These are phyloP conservation scores for Nemania sp. DNA, from an alignment of 2,329 filamentous ascomycete genomes.

Conservation along the genomic window DNA sequence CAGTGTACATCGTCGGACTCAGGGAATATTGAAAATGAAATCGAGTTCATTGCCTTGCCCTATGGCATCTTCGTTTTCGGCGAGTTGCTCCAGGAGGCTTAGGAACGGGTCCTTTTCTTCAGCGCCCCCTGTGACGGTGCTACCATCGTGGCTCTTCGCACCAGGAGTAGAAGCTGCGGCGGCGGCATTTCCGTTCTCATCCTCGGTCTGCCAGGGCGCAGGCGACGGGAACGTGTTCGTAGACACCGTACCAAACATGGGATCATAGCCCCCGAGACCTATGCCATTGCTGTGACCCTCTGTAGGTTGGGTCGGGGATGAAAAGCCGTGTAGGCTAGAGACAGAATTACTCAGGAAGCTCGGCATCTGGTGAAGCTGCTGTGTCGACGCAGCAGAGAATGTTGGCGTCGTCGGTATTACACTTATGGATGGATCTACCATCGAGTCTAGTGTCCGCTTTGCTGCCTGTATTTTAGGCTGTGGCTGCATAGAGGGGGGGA, in stretches of 20 bases:
- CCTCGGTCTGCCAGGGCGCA: constrained; percentile 54
- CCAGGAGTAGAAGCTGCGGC: constrained; percentile 49
- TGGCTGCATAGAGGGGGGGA: constrained; percentile 44
- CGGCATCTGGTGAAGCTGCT: constrained; percentile 40
- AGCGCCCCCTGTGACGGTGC: constrained; percentile 52
- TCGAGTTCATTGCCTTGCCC: constrained; percentile 76
- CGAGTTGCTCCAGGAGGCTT: constrained; percentile 77
- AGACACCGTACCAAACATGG: constrained; percentile 62
- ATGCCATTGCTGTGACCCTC: constrained; percentile 38
- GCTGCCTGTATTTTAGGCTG: constrained; percentile 43
- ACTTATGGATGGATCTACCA: constrained; percentile 43
- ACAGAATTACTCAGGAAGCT: constrained; percentile 43
- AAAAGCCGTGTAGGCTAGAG: constrained; percentile 50
- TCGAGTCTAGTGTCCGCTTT: constrained; percentile 42
- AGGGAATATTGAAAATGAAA: constrained; percentile 64
- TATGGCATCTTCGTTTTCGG: constrained; percentile 74
- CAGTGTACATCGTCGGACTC: constrained; percentile 28
- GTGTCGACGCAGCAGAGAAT: constrained; percentile 42
- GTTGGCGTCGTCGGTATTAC: constrained; percentile 44
- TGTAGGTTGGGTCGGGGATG: constrained; percentile 42
- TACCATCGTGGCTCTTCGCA: constrained; percentile 54
- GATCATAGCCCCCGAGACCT: constrained; percentile 51
- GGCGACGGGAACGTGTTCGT: constrained; percentile 59
- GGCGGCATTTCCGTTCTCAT: constrained; percentile 14
- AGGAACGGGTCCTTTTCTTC: constrained; percentile 83